These are phyloP conservation scores for Entamoeba dispar DNA, from an alignment of 208 protist species.

Conservation along the genomic window DNA sequence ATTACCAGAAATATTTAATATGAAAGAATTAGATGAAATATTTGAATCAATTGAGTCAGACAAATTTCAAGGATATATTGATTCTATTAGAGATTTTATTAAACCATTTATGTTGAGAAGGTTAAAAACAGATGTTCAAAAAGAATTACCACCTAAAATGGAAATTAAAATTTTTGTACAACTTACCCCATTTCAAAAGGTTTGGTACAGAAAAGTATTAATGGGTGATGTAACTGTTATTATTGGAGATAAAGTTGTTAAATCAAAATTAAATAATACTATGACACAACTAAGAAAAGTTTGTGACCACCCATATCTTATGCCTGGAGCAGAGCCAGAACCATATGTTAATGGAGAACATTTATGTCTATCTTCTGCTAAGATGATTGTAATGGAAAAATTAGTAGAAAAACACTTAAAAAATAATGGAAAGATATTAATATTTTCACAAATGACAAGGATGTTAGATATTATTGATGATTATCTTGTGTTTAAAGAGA, in stretches of 20 bases:
- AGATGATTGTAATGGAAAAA: constrained; percentile 10
- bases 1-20: constrained; percentile 49
- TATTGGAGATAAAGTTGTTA: background rate
- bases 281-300: constrained; percentile 32
- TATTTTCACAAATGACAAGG: constrained; percentile 90
- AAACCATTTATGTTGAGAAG: constrained; percentile 23
- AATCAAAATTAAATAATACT: constrained; percentile 16
- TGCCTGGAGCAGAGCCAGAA: constrained; percentile 14
- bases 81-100: constrained; percentile 9
- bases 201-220: background rate
- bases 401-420: background rate
- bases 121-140: constrained; percentile 31
- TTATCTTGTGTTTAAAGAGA: constrained; percentile 55
- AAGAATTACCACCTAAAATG: constrained; percentile 12
- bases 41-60: constrained; percentile 7
- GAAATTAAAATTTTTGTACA: constrained; percentile 7
- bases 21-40: constrained; percentile 16
- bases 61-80: background rate
- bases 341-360: constrained; percentile 15
- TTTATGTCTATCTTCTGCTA: background rate
- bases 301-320: constrained; percentile 32
- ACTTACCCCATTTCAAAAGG: constrained; percentile 19
- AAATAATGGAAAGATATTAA: constrained; percentile 64
- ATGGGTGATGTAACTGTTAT: background rate
- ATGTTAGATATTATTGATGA: constrained; percentile 84